phyloP scores from a whole-genome alignment of 2,329 filamentous ascomycete genomes.

The Pezicula carpinea region DNA sequence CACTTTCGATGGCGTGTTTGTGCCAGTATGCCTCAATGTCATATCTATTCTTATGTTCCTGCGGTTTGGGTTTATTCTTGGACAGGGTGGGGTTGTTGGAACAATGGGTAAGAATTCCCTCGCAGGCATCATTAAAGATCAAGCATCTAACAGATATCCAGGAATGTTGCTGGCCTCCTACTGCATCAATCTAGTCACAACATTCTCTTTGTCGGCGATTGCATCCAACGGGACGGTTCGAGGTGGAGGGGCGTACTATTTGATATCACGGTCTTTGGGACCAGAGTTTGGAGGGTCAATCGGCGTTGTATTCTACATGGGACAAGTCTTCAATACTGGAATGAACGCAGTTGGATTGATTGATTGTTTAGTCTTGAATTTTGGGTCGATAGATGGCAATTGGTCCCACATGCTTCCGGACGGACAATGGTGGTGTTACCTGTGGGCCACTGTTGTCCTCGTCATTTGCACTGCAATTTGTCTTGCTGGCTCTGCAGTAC shows the following conservation, averaged over 20 bases:
- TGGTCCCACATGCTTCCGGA: conserved; percentile 59
- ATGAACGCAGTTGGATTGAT: conserved; percentile 85
- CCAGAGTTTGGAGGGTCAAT: conserved; percentile 89
- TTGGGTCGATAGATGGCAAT: conserved; percentile 53
- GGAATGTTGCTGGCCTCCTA: conserved; percentile 74
- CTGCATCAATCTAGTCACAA: conserved; percentile 75
- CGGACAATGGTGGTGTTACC: conserved; percentile 72
- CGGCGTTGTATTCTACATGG: conserved; percentile 83
- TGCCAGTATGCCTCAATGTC: conserved; percentile 85
- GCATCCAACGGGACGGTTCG: conserved; percentile 87
- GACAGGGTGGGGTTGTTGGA: conserved; percentile 72
- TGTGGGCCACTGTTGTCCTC: conserved; percentile 68
- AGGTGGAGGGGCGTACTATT: conserved; percentile 82
- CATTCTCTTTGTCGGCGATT: conserved; percentile 81
- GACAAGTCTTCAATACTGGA: conserved; percentile 81
- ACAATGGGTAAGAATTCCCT: conserved; percentile 60
- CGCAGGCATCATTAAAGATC: not conserved
- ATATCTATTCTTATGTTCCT: conserved; percentile 91
- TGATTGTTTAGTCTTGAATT: conserved; percentile 74
- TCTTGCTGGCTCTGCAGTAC: conserved; percentile 64
- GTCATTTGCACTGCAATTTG: conserved; percentile 70
- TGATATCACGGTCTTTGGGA: conserved; percentile 80
- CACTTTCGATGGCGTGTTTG: conserved; percentile 74
- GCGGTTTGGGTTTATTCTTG: conserved; percentile 79
- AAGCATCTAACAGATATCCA: conserved; percentile 31